A percentile compares a stretch with the other conserved stretches of the same genome.
Evolutionary conservation across 2,329 filamentous ascomycete genomes (phyloP).

Genomic region (Fusarium udum): DNA sequence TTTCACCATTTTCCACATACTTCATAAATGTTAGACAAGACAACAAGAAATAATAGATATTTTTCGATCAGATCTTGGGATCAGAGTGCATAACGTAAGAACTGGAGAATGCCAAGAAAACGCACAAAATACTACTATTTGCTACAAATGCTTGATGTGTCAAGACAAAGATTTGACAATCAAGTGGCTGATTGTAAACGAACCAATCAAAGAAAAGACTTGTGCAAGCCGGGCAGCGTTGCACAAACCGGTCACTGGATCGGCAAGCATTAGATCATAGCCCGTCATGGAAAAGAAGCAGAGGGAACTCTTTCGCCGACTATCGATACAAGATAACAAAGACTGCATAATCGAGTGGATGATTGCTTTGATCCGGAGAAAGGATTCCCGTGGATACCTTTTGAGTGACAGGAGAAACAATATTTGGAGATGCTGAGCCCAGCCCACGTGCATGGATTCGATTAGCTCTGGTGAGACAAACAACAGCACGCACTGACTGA

Average conservation of each 20-base stretch:
- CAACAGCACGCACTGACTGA: constrained; percentile 15
- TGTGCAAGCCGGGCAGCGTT: constrained; percentile 3
- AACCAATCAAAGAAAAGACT: constrained; percentile 11
- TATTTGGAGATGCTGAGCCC: background rate
- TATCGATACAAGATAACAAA: constrained; percentile 19
- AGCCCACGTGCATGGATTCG: constrained; percentile 18
- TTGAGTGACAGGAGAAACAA: background rate
- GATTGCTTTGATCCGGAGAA: background rate
- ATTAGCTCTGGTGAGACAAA: constrained; percentile 19
- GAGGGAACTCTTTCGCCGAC: constrained; percentile 6
- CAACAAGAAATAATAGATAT: background rate
- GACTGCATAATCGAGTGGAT: constrained; percentile 5
- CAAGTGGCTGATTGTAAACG: constrained; percentile 32
- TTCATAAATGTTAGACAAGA: background rate
- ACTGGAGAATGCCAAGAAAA: constrained; percentile 1
- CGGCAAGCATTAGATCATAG: constrained; percentile 36
- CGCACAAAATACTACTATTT: constrained; percentile 19
- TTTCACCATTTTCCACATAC: background rate
- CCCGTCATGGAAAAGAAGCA: constrained; percentile 30
- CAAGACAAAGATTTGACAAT: constrained; percentile 11
- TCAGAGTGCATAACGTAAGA: background rate
- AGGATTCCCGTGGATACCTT: background rate
- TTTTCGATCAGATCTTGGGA: background rate
- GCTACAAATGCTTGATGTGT: constrained; percentile 11
- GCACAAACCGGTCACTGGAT: constrained; percentile 37